Evolutionary conservation across 257 asterid genomes (phyloP), one percentile per base, ranked within the genome.

Genomic region (Cinchona pubescens): DNA sequence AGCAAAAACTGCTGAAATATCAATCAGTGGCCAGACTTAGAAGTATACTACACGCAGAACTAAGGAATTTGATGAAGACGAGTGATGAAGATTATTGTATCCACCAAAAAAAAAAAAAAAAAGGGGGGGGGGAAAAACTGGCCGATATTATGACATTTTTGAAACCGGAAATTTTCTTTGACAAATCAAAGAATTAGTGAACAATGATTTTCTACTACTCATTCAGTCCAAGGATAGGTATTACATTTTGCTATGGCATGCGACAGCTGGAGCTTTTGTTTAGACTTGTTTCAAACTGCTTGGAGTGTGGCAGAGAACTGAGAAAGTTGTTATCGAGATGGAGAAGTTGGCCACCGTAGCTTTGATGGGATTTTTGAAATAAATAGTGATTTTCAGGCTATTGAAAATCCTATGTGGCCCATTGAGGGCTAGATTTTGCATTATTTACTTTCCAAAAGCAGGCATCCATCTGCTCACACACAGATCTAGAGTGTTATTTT

Each of bases 41-140:
- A 74, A 64, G 65, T 53, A 37, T 25, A n/a, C 13, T 37, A 66
- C 38, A 75, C 11, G n/a, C 67, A 66, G 3, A 68, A 67, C 6
- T 30, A 43, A 69, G 14, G 49, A 23, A 29, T 51, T 1, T 21
- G 0, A 53, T 53, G 27, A 3, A 30, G 23, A 69, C 15, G 53
- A 32, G n/a, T 51, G 34, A 32, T 32, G 13, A 49, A 11, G 30
- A 21, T 29, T 16, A 27, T 4, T 27, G 61, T 9, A 40, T 40
- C 58, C 18, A 30, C 6, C 30, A 55, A 51, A 32, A 30, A 38
- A 23, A 37, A 23, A 23, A 21, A 11, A 25, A 34, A 37, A 35
- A n/a, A 53, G 1, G 19, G 3, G 14, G 21, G n/a, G 43, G 8
- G 32, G 13, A 51, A 46, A 4, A 51, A 51, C 11, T 23, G 30